Percentiles rank a stretch among this genome's conserved stretches.
phyloP scores from a whole-genome alignment of 2,329 filamentous ascomycete genomes.

The Colletotrichum siamense region DNA sequence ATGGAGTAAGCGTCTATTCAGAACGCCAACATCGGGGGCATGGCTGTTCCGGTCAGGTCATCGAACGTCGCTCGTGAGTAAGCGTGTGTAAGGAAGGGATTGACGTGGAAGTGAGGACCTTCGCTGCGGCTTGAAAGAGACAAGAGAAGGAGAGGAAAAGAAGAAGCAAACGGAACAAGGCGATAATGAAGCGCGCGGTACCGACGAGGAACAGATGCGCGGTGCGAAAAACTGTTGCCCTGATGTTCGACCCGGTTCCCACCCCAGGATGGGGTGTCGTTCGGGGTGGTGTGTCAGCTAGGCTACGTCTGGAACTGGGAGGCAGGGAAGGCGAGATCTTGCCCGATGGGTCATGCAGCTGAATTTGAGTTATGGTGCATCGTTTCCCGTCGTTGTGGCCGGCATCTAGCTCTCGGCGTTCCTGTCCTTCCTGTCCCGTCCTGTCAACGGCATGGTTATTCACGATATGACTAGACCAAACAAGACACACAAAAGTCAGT shows the following conservation, averaged over 20 bases:
- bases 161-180: not conserved
- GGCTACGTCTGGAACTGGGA: not conserved
- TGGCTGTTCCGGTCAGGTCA: slow-evolving; percentile 15
- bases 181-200: not conserved
- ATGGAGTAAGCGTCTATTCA: not conserved
- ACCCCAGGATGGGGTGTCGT: not conserved
- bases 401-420: not conserved
- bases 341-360: slow-evolving; percentile 12
- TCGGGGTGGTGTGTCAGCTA: slow-evolving; percentile 12
- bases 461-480: not conserved
- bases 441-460: not conserved
- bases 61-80: slow-evolving; percentile 14
- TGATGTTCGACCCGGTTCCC: slow-evolving; percentile 9
- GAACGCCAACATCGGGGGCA: not conserved
- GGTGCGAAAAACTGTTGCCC: slow-evolving; percentile 6
- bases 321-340: not conserved
- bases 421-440: not conserved
- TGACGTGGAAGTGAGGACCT: not conserved
- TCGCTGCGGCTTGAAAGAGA: not conserved
- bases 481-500: not conserved
- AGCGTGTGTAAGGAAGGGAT: slow-evolving; percentile 15
- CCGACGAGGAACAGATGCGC: not conserved
- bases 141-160: not conserved
- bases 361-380: slow-evolving; percentile 21
- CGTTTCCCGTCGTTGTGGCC: not conserved